Conservation (phyloP, 2,329 filamentous ascomycete species). For the Penicillium sp. region DNA sequence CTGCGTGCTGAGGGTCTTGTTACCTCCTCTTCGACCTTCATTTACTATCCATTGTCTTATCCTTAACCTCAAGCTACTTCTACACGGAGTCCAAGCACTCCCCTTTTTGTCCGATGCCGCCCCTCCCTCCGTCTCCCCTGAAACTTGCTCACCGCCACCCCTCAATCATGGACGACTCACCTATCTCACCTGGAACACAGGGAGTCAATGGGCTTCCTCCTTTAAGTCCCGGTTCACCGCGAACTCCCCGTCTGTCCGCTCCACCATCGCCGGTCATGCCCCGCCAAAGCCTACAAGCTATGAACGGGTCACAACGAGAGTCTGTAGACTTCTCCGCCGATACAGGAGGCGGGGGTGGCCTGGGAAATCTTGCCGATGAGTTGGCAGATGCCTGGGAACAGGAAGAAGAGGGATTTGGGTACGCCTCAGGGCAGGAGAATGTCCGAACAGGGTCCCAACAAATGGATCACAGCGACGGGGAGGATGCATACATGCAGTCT, state of each 20-base stretch:
- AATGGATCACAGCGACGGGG: slow-evolving; percentile 31
- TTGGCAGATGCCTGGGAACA: slow-evolving; percentile 59
- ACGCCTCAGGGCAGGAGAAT: slow-evolving; percentile 39
- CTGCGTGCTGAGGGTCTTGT: slow-evolving; percentile 8
- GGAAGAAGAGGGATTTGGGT: slow-evolving; percentile 50
- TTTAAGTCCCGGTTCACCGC: slow-evolving; percentile 35
- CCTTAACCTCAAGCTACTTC: background rate
- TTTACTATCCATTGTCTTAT: background rate
- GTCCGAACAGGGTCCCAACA: slow-evolving; percentile 31
- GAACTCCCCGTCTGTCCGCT: slow-evolving; percentile 36
- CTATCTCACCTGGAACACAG: slow-evolving; percentile 33
- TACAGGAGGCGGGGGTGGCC: slow-evolving; percentile 42
- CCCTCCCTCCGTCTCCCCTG: slow-evolving; percentile 36
- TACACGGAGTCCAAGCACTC: background rate
- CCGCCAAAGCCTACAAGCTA: slow-evolving; percentile 37
- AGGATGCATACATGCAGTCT: slow-evolving; percentile 30
- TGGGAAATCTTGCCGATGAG: slow-evolving; percentile 64
- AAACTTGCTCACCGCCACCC: slow-evolving; percentile 41
- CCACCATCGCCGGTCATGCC: slow-evolving; percentile 41
- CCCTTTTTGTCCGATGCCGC: slow-evolving; percentile 25
- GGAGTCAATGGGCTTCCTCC: slow-evolving; percentile 31
- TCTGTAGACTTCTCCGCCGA: slow-evolving; percentile 41
- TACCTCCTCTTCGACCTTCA: slow-evolving; percentile 3
- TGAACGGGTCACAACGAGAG: slow-evolving; percentile 37
- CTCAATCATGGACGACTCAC: slow-evolving; percentile 38